Evolutionary conservation across 2,329 filamentous ascomycete species (phyloP).

Genomic region (Clonostachys chloroleuca): DNA sequence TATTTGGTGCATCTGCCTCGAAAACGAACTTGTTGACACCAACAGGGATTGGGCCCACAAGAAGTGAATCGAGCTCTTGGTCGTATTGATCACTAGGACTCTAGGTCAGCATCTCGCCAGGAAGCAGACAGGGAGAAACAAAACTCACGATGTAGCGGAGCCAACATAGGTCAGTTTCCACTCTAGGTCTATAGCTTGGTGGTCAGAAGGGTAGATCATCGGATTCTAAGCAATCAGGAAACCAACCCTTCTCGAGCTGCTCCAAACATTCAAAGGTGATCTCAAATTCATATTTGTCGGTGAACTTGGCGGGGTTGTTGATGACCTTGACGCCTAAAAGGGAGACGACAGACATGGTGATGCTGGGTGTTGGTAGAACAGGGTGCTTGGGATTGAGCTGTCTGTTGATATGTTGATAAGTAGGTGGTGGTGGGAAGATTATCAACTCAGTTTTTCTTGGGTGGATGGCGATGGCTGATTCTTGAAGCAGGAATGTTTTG

Average conservation of each 20-base stretch:
- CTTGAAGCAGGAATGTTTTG: no score
- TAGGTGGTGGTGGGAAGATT: conserved; percentile 2
- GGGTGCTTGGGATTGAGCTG: conserved; percentile 20
- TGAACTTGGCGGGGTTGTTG: conserved; percentile 96
- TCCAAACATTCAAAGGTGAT: conserved; percentile 99
- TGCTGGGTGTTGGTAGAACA: background rate
- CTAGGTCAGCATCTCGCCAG: conserved; percentile 1
- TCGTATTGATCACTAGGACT: conserved; percentile 80
- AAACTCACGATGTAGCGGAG: conserved; percentile 91
- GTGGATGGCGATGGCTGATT: no score
- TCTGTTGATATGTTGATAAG: conserved; percentile 3
- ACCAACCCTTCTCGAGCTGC: conserved; percentile 80
- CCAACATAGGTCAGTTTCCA: conserved; percentile 99
- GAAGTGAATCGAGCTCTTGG: conserved; percentile 94
- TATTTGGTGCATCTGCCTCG: conserved; percentile 89
- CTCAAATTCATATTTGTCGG: conserved; percentile 91
- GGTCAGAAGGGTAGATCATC: conserved; percentile 9
- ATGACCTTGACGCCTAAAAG: conserved; percentile 91
- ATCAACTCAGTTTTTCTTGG: no score
- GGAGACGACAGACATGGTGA: conserved; percentile 85
- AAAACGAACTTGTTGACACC: conserved; percentile 99
- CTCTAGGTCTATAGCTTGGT: conserved; percentile 70
- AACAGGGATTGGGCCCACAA: conserved; percentile 95
- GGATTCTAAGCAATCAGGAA: background rate
- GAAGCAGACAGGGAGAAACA: conserved; percentile 33